Base-by-base conservation (phyloP, 2,329 filamentous ascomycete genomes). In the Tolypocladium amazonense region DNA sequence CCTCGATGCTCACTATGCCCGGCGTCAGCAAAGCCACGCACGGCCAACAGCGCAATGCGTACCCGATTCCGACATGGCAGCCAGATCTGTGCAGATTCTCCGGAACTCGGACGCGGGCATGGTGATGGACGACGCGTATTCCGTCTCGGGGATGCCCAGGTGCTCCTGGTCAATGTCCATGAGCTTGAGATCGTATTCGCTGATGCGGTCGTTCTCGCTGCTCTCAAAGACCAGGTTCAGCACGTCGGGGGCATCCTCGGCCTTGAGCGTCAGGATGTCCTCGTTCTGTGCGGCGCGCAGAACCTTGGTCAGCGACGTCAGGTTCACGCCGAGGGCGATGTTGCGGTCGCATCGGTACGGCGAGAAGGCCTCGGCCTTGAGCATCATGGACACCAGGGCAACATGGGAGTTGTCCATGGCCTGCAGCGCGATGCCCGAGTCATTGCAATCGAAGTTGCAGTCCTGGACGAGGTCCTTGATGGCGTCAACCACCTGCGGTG, bases 131-230 rank as follows among this genome's bases (percentile, higher is more conserved):
- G 94, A 89, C 45, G 92, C 89, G 72, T 99, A 99, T 71, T 99
- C 94, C n/a, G 95, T 99, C 70, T 99, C 93, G 20, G 94, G 94
- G 69, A 99, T 99, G 64, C 94, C 94, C 77, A 99, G 80, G 76
- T 99, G 94, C 83, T 99, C 94, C 80, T 99, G 95, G 78, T 99
- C 94, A 75, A 99, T 99, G 75, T 99, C 94, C 94, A 99, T 99
- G 74, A 99, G 87, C 84, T 99, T 99, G 77, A 99, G 89, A 76
- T 99, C 94, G 76, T 99, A 99, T 81, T 99, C 95, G 84, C 90
- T 96, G 72, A 99, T 85, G 66, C 94, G 85, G 77, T 99, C 94
- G 70, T 85, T 89, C 71, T 88, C 86, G 66, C 84, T 80, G 81
- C 87, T 96, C 86, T 99, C 95, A 73, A 99, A 99, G 68, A 92